Conservation (phyloP, 2,329 filamentous ascomycete species). For the Sporothrix phasma region DNA sequence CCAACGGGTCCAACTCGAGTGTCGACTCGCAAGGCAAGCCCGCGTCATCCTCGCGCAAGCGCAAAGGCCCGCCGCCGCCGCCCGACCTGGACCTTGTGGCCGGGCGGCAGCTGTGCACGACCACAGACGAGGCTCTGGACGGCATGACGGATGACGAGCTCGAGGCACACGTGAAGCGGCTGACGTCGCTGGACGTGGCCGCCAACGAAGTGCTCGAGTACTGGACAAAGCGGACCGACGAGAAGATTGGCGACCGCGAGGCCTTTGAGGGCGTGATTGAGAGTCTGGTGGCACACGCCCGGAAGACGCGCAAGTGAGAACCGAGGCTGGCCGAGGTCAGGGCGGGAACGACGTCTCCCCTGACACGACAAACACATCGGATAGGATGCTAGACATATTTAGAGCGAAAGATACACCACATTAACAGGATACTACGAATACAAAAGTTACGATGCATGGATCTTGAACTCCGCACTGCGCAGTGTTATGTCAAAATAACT, state of each 20-base stretch:
- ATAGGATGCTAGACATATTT: background rate
- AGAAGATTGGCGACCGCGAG: constrained; percentile 81
- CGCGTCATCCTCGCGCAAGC: constrained; percentile 29
- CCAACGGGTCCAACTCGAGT: constrained; percentile 47
- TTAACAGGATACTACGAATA: background rate
- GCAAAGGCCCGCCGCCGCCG: constrained; percentile 53
- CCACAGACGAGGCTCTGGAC: constrained; percentile 71
- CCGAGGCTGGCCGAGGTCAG: too few relatives aligned
- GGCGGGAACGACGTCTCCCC: background rate
- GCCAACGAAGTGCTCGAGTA: constrained; percentile 75
- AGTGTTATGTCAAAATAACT: background rate
- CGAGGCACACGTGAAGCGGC: constrained; percentile 54
- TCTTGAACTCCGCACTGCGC: too few relatives aligned
- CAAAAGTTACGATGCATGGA: background rate
- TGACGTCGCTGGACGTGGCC: constrained; percentile 59
- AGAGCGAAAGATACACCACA: background rate
- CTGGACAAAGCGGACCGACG: constrained; percentile 78
- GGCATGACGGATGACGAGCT: constrained; percentile 75
- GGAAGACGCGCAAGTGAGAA: constrained; percentile 64
- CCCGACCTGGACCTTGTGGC: constrained; percentile 71
- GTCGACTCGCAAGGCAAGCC: constrained; percentile 49
- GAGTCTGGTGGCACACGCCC: constrained; percentile 84
- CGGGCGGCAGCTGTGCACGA: constrained; percentile 67
- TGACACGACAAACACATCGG: background rate
- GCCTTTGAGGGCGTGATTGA: constrained; percentile 95